A percentile compares a stretch with the other conserved stretches of the same genome.
These are phyloP conservation scores for Apium graveolens DNA, from an alignment of 129 eudicot genomes.

Conservation along the genomic window DNA sequence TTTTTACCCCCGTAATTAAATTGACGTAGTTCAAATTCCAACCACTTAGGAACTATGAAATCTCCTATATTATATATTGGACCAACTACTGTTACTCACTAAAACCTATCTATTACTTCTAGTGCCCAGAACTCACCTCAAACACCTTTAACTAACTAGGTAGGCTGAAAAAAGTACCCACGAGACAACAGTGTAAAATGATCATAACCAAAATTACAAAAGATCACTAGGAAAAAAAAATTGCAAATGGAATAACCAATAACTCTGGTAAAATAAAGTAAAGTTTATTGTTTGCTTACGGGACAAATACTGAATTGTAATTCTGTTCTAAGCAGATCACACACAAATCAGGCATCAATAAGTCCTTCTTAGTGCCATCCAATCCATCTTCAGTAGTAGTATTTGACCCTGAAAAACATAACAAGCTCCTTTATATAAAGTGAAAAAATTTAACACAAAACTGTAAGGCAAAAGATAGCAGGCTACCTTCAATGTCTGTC, in stretches of 20 bases:
- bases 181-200: neutral
- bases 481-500: conserved; percentile 54
- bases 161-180: neutral
- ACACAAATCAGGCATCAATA: conserved; percentile 80
- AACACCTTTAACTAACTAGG: conserved; percentile 1
- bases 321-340: conserved; percentile 96
- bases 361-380: conserved; percentile 50
- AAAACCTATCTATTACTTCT: neutral
- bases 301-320: conserved; percentile 96
- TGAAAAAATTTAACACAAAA: conserved; percentile 12
- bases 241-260: neutral
- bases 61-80: neutral
- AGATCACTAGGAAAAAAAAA: neutral
- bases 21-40: neutral
- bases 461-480: conserved; percentile 3
- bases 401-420: conserved; percentile 35
- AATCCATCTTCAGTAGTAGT: conserved; percentile 49
- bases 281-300: conserved; percentile 49
- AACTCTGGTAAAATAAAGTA: neutral
- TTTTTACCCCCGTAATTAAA: neutral
- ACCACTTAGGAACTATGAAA: neutral
- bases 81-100: neutral
- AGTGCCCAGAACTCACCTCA: neutral
- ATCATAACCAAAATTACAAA: neutral
- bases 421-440: neutral